Conservation (phyloP, 2,329 filamentous ascomycete species). For the Xylaria sp. region DNA sequence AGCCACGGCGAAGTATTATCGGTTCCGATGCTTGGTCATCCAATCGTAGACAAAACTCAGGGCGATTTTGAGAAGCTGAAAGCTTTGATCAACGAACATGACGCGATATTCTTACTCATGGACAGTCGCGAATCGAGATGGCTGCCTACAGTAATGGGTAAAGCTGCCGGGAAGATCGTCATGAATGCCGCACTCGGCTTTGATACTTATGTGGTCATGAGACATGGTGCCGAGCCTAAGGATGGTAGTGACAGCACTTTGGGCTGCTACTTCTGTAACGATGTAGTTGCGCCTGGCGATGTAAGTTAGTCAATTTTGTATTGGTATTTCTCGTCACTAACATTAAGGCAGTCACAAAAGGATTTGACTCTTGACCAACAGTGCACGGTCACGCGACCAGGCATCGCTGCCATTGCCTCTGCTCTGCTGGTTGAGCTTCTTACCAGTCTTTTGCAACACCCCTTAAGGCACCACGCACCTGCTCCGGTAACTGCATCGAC, state of each 20-base stretch:
- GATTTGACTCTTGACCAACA: slow-evolving; percentile 97
- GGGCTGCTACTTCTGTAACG: slow-evolving; percentile 98
- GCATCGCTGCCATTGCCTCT: slow-evolving; percentile 91
- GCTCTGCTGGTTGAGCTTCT: slow-evolving; percentile 90
- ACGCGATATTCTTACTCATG: slow-evolving; percentile 96
- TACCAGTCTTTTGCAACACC: slow-evolving; percentile 88
- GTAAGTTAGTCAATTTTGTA: slow-evolving; percentile 65
- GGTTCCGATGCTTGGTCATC: slow-evolving; percentile 96
- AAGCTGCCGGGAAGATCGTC: slow-evolving; percentile 91
- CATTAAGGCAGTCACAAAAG: slow-evolving; percentile 78
- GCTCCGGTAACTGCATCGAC: slow-evolving; percentile 60
- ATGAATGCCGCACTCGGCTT: slow-evolving; percentile 97
- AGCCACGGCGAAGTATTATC: slow-evolving; percentile 82
- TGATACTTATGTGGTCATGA: slow-evolving; percentile 97
- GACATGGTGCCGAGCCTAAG: slow-evolving; percentile 78
- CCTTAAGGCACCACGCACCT: slow-evolving; percentile 71
- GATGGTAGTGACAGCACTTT: slow-evolving; percentile 72
- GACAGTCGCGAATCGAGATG: slow-evolving; percentile 94
- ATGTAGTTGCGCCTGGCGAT: slow-evolving; percentile 93
- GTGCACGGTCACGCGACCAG: slow-evolving; percentile 95
- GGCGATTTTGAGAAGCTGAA: slow-evolving; percentile 81
- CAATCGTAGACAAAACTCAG: slow-evolving; percentile 79
- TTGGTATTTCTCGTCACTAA: slow-evolving; percentile 40
- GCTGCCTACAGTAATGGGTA: slow-evolving; percentile 96
- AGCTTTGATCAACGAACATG: slow-evolving; percentile 82